phyloP scores from a whole-genome alignment of 2,329 filamentous ascomycete genomes.

The Domatiomyces globalis region DNA sequence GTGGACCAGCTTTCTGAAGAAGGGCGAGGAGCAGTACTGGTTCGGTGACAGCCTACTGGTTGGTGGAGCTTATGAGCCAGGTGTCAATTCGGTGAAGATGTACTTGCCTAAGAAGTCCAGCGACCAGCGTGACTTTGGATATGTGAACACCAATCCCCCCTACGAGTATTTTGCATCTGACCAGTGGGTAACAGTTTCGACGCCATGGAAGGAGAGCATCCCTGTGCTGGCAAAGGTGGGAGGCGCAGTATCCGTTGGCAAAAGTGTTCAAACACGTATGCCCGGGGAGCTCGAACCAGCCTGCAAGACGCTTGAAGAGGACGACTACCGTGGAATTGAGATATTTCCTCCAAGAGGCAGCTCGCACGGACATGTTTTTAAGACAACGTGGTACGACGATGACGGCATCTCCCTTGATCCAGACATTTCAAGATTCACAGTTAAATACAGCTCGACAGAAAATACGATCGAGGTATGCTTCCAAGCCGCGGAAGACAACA shows the following conservation, averaged over 20 bases:
- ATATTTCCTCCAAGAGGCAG: conserved; percentile 39
- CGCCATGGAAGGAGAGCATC: conserved; percentile 39
- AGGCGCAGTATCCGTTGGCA: conserved; percentile 40
- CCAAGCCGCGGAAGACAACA: conserved; percentile 25
- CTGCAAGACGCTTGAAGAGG: conserved; percentile 31
- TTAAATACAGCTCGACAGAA: conserved; percentile 32
- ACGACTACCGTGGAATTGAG: conserved; percentile 44
- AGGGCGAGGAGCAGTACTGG: conserved; percentile 60
- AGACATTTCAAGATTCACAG: conserved; percentile 29
- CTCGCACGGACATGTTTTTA: conserved; percentile 27
- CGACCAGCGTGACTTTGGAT: conserved; percentile 39
- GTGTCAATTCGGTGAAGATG: conserved; percentile 38
- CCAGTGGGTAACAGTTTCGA: conserved; percentile 40
- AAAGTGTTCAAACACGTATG: conserved; percentile 36
- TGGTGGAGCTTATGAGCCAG: conserved; percentile 53
- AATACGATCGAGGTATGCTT: conserved; percentile 33
- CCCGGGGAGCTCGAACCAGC: conserved; percentile 36
- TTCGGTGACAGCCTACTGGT: conserved; percentile 53
- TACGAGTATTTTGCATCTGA: conserved; percentile 44
- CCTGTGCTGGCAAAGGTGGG: conserved; percentile 43
- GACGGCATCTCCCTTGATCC: conserved; percentile 39
- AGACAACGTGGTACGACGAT: conserved; percentile 41
- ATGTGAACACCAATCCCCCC: conserved; percentile 48
- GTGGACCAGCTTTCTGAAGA: conserved; percentile 46
- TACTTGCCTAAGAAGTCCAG: conserved; percentile 31